These are phyloP conservation scores for Xerophyta viscosa DNA, from an alignment of 106 monocot genomes.

Conservation along the genomic window DNA sequence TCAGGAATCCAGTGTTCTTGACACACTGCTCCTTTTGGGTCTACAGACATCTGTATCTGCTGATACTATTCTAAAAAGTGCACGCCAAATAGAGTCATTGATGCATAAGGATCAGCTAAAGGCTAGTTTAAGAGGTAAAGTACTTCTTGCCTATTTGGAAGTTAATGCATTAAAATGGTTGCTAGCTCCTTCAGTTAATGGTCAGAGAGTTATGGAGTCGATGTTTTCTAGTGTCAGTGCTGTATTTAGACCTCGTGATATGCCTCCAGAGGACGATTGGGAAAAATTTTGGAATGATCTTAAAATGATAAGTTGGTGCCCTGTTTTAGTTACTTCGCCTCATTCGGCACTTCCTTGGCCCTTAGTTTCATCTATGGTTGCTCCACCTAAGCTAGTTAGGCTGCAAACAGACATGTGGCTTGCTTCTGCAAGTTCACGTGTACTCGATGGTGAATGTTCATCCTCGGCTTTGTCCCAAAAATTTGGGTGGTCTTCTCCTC, in stretches of 20 bases:
- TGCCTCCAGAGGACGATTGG: conserved; percentile 28
- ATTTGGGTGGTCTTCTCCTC: conserved; percentile 87
- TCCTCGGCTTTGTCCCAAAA: conserved; percentile 60
- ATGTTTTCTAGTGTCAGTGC: conserved; percentile 42
- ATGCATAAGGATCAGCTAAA: conserved; percentile 72
- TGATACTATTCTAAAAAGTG: conserved; percentile 75
- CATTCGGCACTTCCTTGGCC: conserved; percentile 88
- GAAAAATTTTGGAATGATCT: conserved; percentile 92
- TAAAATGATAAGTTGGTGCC: conserved; percentile 96
- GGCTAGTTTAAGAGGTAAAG: conserved; percentile 70
- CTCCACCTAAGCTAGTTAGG: conserved; percentile 88
- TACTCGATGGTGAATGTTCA: conserved; percentile 88
- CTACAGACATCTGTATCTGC: conserved; percentile 70
- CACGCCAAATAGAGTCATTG: conserved; percentile 76
- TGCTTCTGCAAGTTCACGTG: conserved; percentile 95
- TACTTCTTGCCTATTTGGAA: conserved; percentile 91
- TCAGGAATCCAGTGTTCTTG: conserved; percentile 65
- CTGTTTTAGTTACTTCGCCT: conserved; percentile 68
- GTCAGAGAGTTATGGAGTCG: conserved; percentile 24
- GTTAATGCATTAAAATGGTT: conserved; percentile 79
- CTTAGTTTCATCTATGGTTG: conserved; percentile 74
- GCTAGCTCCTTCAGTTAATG: conserved; percentile 17
- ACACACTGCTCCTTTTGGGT: conserved; percentile 77
- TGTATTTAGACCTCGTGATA: conserved; percentile 24
- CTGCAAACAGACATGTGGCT: conserved; percentile 76